These are phyloP conservation scores for Xylariomycetidae sp. DNA, from an alignment of 2,329 filamentous ascomycete species.

Conservation along the genomic window DNA sequence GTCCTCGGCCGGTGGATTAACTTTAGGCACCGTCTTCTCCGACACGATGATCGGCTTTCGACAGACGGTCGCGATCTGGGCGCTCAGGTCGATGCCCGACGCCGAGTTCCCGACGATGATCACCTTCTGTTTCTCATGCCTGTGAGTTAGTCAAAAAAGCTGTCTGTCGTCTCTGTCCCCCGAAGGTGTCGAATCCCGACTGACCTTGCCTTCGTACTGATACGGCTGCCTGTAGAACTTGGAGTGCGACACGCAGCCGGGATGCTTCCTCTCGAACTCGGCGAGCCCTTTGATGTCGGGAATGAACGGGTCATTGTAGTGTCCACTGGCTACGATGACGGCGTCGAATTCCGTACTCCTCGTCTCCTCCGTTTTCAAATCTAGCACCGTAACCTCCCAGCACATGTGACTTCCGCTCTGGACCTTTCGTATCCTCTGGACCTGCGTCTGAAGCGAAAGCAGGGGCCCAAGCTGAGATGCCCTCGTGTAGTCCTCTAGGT, in stretches of 20 bases:
- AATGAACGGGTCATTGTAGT: conserved; percentile 57
- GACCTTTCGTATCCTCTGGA: conserved; percentile 39
- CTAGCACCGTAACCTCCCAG: conserved; percentile 41
- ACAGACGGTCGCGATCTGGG: conserved; percentile 49
- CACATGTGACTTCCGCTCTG: conserved; percentile 25
- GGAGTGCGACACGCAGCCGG: conserved; percentile 54
- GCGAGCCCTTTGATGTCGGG: conserved; percentile 52
- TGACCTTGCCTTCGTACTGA: conserved; percentile 28
- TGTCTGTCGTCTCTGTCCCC: neutral
- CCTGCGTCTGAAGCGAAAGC: conserved; percentile 59
- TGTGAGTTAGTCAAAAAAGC: no score
- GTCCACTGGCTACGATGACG: conserved; percentile 57
- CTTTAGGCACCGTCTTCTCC: conserved; percentile 35
- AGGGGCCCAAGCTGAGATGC: conserved; percentile 53
- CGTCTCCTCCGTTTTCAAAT: conserved; percentile 22
- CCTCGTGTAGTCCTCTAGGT: conserved; percentile 60
- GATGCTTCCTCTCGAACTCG: conserved; percentile 45
- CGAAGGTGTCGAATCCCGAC: neutral
- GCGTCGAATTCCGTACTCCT: conserved; percentile 48
- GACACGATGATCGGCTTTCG: conserved; percentile 51
- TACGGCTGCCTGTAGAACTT: conserved; percentile 58
- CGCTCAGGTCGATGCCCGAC: conserved; percentile 60
- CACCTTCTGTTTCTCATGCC: conserved; percentile 56
- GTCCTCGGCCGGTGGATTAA: conserved; percentile 22
- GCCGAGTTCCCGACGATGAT: conserved; percentile 65